phyloP scores from a whole-genome alignment of 2,329 filamentous ascomycete species.

The Colletotrichum karsti region DNA sequence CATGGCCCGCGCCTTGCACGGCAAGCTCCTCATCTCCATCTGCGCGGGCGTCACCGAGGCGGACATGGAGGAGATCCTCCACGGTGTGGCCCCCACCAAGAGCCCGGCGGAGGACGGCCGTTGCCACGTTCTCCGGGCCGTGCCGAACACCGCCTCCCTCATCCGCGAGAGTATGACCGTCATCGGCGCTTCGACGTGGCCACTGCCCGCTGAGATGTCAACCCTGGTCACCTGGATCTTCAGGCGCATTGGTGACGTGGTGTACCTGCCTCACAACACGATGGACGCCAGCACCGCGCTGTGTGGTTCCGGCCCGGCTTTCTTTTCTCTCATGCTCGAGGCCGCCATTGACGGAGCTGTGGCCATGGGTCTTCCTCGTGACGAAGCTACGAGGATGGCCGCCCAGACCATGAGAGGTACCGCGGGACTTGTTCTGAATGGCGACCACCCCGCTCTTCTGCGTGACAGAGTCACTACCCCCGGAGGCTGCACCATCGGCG shows the following conservation, averaged over 20 bases:
- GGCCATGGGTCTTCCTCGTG: slow-evolving; percentile 78
- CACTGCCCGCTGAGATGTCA: slow-evolving; percentile 61
- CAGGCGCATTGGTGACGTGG: slow-evolving; percentile 75
- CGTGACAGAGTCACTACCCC: slow-evolving; percentile 82
- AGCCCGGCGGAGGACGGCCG: slow-evolving; percentile 54
- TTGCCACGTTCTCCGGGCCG: slow-evolving; percentile 77
- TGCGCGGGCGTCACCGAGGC: slow-evolving; percentile 78
- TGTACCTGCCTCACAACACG: slow-evolving; percentile 69
- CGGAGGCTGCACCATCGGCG: slow-evolving; percentile 81
- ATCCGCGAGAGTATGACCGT: slow-evolving; percentile 87
- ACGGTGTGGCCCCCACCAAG: slow-evolving; percentile 60
- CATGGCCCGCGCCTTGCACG: slow-evolving; percentile 76
- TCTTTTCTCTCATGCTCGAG: slow-evolving; percentile 80
- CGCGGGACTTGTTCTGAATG: slow-evolving; percentile 72
- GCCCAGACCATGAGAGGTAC: slow-evolving; percentile 82
- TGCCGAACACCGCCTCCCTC: slow-evolving; percentile 85
- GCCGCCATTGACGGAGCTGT: slow-evolving; percentile 80
- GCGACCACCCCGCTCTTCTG: slow-evolving; percentile 79
- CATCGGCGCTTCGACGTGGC: slow-evolving; percentile 70
- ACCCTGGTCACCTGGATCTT: slow-evolving; percentile 80
- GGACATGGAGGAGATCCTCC: slow-evolving; percentile 73
- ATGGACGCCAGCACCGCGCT: slow-evolving; percentile 81
- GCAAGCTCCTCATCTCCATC: slow-evolving; percentile 85
- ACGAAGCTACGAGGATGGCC: slow-evolving; percentile 79
- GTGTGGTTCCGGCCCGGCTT: slow-evolving; percentile 79